These are phyloP conservation scores for Syzygium aqueum DNA, from an alignment of 345 rosid genomes.

Conservation along the genomic window DNA sequence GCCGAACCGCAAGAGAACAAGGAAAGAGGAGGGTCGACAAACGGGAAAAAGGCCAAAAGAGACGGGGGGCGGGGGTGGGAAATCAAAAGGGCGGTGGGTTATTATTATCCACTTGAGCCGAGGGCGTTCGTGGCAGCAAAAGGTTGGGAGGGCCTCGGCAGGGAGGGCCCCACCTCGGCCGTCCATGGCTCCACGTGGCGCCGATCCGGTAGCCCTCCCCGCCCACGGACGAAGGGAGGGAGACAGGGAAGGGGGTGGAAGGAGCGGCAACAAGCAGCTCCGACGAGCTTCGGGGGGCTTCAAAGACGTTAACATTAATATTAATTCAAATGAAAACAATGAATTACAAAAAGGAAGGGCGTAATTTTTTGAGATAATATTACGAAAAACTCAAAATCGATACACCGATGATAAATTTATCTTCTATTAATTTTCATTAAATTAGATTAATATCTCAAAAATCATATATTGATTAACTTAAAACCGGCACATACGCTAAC, in stretches of 20 bases:
- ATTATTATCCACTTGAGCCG: conserved; percentile 14
- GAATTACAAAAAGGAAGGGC: background rate
- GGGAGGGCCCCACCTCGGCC: conserved; percentile 9
- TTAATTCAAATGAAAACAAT: background rate
- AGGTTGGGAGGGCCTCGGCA: conserved; percentile 7
- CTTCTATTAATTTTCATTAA: too few species aligned
- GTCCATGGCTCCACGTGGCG: conserved; percentile 19
- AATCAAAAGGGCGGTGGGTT: background rate
- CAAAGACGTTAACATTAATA: background rate
- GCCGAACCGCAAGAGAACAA: background rate
- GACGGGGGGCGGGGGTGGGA: background rate
- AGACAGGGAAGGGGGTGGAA: background rate
- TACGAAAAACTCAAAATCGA: too few species aligned
- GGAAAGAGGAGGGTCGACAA: background rate
- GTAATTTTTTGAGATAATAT: background rate
- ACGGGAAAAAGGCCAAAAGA: background rate
- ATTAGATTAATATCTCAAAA: too few species aligned
- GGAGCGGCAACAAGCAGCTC: background rate
- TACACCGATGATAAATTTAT: too few species aligned
- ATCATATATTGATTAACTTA: too few species aligned
- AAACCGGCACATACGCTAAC: too few species aligned
- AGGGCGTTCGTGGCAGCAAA: conserved; percentile 24
- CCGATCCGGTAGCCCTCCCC: background rate
- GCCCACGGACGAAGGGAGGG: background rate
- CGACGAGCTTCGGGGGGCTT: background rate